These are phyloP conservation scores for Didymella pomorum DNA, from an alignment of 2,329 filamentous ascomycete genomes.

Conservation along the genomic window DNA sequence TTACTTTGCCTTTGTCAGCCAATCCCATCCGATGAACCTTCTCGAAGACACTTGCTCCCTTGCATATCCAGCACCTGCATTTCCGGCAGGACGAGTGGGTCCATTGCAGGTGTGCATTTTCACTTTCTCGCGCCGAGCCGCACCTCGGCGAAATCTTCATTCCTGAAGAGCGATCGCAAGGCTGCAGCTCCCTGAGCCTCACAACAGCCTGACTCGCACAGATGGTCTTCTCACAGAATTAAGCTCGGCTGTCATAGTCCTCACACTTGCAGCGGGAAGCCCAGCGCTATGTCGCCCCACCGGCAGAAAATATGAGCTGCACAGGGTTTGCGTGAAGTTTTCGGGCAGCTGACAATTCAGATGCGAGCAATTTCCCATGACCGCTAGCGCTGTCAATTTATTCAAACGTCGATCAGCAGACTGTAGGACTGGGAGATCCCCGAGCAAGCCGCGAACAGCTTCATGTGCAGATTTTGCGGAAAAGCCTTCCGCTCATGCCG, in stretches of 20 bases:
- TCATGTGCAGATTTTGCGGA: neutral
- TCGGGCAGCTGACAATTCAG: conserved; percentile 10
- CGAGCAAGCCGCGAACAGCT: conserved; percentile 11
- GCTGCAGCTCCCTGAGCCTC: conserved; percentile 11
- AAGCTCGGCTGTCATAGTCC: conserved; percentile 22
- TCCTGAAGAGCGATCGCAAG: conserved; percentile 11
- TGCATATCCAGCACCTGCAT: conserved; percentile 1
- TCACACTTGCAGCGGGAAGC: conserved; percentile 21
- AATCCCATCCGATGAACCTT: conserved; percentile 9
- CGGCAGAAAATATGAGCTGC: conserved; percentile 23
- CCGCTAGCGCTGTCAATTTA: neutral
- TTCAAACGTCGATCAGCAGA: conserved; percentile 12
- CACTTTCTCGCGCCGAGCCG: conserved; percentile 19
- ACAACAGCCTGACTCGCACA: conserved; percentile 10
- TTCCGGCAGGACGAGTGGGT: conserved; percentile 2
- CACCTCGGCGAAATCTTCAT: conserved; percentile 17
- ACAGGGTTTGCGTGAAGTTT: conserved; percentile 8
- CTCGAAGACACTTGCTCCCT: conserved; percentile 5
- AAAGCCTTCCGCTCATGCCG: neutral
- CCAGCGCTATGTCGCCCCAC: conserved; percentile 13
- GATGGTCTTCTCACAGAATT: neutral
- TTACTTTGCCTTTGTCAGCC: conserved; percentile 13
- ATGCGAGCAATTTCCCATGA: conserved; percentile 1
- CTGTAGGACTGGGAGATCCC: conserved; percentile 1
- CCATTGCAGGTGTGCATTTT: conserved; percentile 7